Evolutionary conservation across 768 basidiomycete genomes (phyloP).

Genomic region (Hebeloma cylindrosporum): DNA sequence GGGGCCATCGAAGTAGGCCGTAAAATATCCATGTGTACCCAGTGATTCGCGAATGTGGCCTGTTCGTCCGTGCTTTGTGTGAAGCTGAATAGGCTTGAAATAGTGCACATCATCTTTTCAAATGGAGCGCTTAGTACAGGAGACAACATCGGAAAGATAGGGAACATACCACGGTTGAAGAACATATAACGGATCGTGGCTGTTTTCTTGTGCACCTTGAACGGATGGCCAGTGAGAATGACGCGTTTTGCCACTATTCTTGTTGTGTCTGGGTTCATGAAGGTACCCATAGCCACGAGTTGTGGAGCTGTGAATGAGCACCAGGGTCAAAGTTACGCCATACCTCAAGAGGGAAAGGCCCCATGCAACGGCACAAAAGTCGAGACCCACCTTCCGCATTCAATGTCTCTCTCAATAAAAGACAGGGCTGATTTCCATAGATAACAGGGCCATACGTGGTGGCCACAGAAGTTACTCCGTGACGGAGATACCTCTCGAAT

Average conservation of each 20-base stretch:
- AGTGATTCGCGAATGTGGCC: constrained; percentile 92
- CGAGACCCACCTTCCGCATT: constrained; percentile 58
- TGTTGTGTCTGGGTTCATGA: constrained; percentile 87
- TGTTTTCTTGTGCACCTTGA: constrained; percentile 96
- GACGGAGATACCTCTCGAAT: constrained; percentile 86
- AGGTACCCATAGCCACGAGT: constrained; percentile 87
- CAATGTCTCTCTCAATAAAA: constrained; percentile 69
- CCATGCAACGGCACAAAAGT: constrained; percentile 3
- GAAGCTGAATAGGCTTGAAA: constrained; percentile 89
- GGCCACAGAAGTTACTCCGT: constrained; percentile 78
- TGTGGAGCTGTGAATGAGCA: constrained; percentile 53
- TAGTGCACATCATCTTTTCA: constrained; percentile 79
- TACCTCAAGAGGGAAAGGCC: too few species aligned
- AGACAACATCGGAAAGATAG: constrained; percentile 5
- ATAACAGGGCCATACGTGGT: constrained; percentile 87
- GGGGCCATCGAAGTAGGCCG: constrained; percentile 92
- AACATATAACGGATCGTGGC: constrained; percentile 99
- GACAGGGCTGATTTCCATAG: constrained; percentile 83
- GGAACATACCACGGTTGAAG: constrained; percentile 74
- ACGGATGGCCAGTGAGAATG: constrained; percentile 92
- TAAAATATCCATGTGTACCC: constrained; percentile 97
- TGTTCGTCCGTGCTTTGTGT: constrained; percentile 86
- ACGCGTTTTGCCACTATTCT: constrained; percentile 92
- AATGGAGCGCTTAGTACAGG: constrained; percentile 8
- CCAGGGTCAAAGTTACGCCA: constrained; percentile 7